Percentiles rank a stretch among this genome's conserved stretches.
phyloP scores from a whole-genome alignment of 768 basidiomycete genomes.

The Lactarius tabidus region DNA sequence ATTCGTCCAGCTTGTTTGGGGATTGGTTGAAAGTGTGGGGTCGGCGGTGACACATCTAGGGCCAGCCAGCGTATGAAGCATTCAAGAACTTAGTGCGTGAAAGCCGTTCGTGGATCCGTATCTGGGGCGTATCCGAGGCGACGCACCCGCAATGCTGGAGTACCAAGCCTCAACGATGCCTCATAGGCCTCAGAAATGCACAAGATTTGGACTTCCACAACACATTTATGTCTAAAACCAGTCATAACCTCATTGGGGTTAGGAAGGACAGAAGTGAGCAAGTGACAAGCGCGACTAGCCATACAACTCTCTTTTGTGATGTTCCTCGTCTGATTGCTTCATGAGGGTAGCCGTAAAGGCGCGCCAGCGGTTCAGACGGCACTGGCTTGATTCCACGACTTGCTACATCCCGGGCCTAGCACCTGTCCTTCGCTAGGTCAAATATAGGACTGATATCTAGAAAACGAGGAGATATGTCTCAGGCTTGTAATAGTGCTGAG shows the following conservation, averaged over 20 bases:
- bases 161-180: too few species aligned
- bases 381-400: background rate
- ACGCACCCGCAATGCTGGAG: too few species aligned
- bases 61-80: too few species aligned
- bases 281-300: background rate
- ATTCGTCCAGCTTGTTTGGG: too few species aligned
- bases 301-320: background rate
- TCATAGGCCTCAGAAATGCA: too few species aligned
- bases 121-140: too few species aligned
- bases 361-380: too few species aligned
- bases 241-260: background rate
- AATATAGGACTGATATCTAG: background rate
- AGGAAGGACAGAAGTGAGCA: background rate
- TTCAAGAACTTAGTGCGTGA: too few species aligned
- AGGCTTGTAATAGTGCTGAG: background rate
- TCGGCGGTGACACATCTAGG: too few species aligned
- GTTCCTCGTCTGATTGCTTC: background rate
- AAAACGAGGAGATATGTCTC: slow-evolving; percentile 11
- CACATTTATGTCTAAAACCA: background rate
- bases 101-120: too few species aligned
- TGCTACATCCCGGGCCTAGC: background rate
- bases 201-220: background rate
- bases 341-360: background rate
- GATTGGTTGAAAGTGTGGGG: too few species aligned
- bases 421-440: background rate